Percentiles rank a stretch among this genome's conserved stretches.
phyloP scores from a whole-genome alignment of 2,329 filamentous ascomycete species.

The Ophiostoma populinum region DNA sequence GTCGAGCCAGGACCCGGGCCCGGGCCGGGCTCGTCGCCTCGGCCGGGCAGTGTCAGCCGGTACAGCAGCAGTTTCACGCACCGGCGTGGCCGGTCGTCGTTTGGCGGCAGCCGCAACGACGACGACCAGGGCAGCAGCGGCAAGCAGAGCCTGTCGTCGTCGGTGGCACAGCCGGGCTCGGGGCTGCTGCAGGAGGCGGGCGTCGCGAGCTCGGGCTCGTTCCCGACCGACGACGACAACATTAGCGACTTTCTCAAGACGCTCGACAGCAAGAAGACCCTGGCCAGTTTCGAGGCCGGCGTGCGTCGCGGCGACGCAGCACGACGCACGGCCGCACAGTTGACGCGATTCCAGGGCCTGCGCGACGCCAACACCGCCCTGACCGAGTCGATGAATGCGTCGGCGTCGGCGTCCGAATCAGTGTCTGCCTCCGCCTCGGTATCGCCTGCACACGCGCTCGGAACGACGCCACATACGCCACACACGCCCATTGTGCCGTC shows the following conservation, averaged over 20 bases:
- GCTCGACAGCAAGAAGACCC: conserved; percentile 74
- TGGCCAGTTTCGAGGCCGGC: conserved; percentile 57
- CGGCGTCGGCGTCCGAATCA: conserved; percentile 66
- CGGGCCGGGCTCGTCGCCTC: conserved; percentile 56
- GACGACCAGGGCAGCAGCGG: conserved; percentile 68
- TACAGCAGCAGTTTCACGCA: conserved; percentile 94
- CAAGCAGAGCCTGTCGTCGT: conserved; percentile 58
- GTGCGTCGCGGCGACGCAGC: conserved; percentile 52
- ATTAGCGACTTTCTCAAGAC: conserved; percentile 87
- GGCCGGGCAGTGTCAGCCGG: conserved; percentile 49
- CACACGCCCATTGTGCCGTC: conserved; percentile 91
- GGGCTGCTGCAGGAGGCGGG: conserved; percentile 58
- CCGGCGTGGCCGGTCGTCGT: conserved; percentile 60
- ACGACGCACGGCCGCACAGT: conserved; percentile 59
- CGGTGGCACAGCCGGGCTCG: conserved; percentile 55
- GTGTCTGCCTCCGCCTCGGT: conserved; percentile 44
- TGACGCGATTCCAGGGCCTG: conserved; percentile 78
- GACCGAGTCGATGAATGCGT: conserved; percentile 87
- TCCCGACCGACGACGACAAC: conserved; percentile 70
- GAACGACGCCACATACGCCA: conserved; percentile 85
- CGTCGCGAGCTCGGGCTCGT: conserved; percentile 44
- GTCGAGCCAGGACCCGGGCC: conserved; percentile 38
- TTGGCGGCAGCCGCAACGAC: conserved; percentile 52
- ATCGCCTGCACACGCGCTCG: too few species aligned
- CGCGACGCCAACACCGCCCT: conserved; percentile 74